Conservation (phyloP, 495 filamentous ascomycete species). For the Friedmanniomyces simplex region DNA sequence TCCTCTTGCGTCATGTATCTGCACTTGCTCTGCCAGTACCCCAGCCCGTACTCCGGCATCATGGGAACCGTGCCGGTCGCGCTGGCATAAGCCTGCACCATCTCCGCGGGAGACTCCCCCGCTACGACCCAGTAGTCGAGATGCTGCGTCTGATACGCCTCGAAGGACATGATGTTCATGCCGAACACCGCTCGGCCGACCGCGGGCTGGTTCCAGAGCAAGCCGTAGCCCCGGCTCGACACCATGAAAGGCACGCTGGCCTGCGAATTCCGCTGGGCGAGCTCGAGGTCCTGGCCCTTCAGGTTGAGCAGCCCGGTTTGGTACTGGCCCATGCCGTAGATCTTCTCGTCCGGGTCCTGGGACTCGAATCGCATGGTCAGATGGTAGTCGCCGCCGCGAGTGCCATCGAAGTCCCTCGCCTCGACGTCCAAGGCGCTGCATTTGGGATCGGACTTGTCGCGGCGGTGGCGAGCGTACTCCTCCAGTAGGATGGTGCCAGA, state of each 20-base stretch:
- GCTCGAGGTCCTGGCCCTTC: constrained; percentile 46
- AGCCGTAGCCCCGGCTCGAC: constrained; percentile 45
- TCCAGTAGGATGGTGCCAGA: constrained; percentile 39
- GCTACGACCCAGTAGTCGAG: constrained; percentile 52
- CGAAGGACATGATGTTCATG: constrained; percentile 48
- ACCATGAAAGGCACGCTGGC: constrained; percentile 47
- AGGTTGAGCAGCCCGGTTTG: constrained; percentile 47
- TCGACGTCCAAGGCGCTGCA: constrained; percentile 43
- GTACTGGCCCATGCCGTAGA: constrained; percentile 56
- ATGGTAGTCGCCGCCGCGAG: constrained; percentile 41
- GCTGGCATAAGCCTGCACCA: constrained; percentile 41
- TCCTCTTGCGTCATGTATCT: constrained; percentile 51
- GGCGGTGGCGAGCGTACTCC: constrained; percentile 46
- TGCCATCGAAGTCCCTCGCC: constrained; percentile 45
- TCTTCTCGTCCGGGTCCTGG: constrained; percentile 40
- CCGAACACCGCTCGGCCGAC: constrained; percentile 48
- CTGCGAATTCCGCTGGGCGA: constrained; percentile 53
- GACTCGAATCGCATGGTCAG: constrained; percentile 46
- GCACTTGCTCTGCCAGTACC: constrained; percentile 54
- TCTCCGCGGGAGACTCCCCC: constrained; percentile 42
- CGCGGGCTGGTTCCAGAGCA: constrained; percentile 50
- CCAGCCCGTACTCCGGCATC: constrained; percentile 54
- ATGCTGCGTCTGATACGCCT: constrained; percentile 41
- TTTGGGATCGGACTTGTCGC: constrained; percentile 43
- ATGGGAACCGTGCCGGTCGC: constrained; percentile 45